These are phyloP conservation scores for Durusdinium trenchii DNA, from an alignment of 73 alveolate genomes.

Conservation along the genomic window DNA sequence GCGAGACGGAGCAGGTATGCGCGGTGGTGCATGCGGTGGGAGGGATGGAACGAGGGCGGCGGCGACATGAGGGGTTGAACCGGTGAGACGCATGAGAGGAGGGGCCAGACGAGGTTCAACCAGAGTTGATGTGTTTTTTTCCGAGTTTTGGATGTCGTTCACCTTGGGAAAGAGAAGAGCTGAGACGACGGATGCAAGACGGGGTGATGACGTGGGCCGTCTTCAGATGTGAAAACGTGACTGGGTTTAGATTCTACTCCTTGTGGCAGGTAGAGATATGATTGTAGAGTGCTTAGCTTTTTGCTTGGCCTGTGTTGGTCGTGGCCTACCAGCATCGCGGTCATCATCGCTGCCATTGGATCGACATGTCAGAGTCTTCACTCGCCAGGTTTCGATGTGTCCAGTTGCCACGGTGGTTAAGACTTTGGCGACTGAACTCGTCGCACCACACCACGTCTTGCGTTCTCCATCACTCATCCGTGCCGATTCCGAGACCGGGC, in stretches of 20 bases:
- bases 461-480: too few species aligned
- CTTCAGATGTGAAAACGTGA: too few species aligned
- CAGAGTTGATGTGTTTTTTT: not conserved
- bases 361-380: too few species aligned
- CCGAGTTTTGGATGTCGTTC: not conserved
- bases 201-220: too few species aligned
- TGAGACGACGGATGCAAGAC: too few species aligned
- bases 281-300: not conserved
- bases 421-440: not conserved
- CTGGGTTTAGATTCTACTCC: too few species aligned
- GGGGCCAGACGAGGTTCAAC: not conserved
- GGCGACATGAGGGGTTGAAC: not conserved
- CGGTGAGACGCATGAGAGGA: not conserved
- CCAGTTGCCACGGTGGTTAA: not conserved
- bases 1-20: constrained; percentile 81
- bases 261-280: not conserved
- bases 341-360: not conserved
- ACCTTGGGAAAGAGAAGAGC: not conserved
- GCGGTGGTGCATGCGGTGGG: not conserved
- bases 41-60: not conserved
- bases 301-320: not conserved
- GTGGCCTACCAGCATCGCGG: not conserved
- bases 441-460: too few species aligned
- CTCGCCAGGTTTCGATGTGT: not conserved
- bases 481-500: not conserved